A percentile compares a stretch with the other conserved stretches of the same genome.
Evolutionary conservation across 1,284 basidiomycete species (phyloP).

Genomic region (Blastosporella zonata): DNA sequence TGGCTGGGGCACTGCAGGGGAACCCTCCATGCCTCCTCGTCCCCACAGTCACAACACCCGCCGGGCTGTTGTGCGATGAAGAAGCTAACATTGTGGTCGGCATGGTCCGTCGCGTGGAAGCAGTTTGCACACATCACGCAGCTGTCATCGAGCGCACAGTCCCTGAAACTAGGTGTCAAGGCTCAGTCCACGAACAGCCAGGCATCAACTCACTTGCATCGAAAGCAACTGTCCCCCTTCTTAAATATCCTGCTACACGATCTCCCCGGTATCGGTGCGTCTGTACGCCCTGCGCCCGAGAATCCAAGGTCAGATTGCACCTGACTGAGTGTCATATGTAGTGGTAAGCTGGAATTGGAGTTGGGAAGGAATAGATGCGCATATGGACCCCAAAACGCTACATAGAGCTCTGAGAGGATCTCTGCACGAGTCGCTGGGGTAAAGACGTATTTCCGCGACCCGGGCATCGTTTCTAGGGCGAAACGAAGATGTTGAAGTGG

Average conservation of each 20-base stretch:
- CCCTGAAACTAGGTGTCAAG: constrained; percentile 45
- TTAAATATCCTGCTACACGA: constrained; percentile 77
- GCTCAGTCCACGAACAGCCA: neutral
- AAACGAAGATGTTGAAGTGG: constrained; percentile 68
- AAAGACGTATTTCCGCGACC: constrained; percentile 71
- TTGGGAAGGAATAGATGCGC: constrained; percentile 66
- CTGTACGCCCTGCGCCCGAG: constrained; percentile 52
- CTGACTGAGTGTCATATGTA: constrained; percentile 61
- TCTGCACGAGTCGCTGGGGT: constrained; percentile 68
- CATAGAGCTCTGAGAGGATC: constrained; percentile 75
- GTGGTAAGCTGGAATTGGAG: constrained; percentile 55
- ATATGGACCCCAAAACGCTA: constrained; percentile 75
- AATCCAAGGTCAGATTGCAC: constrained; percentile 59
- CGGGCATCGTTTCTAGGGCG: constrained; percentile 74
- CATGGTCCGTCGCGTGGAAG: constrained; percentile 82
- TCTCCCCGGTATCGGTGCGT: constrained; percentile 58
- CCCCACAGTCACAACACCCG: constrained; percentile 92
- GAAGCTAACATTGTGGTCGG: constrained; percentile 86
- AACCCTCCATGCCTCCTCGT: constrained; percentile 79
- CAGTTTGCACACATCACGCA: constrained; percentile 87
- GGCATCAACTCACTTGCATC: constrained; percentile 75
- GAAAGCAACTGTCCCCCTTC: constrained; percentile 84
- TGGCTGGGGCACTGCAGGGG: constrained; percentile 74
- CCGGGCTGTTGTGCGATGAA: constrained; percentile 89
- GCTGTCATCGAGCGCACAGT: constrained; percentile 85